Base-by-base conservation (phyloP, 2,329 filamentous ascomycete genomes). In the Boeremia lycopersici region DNA sequence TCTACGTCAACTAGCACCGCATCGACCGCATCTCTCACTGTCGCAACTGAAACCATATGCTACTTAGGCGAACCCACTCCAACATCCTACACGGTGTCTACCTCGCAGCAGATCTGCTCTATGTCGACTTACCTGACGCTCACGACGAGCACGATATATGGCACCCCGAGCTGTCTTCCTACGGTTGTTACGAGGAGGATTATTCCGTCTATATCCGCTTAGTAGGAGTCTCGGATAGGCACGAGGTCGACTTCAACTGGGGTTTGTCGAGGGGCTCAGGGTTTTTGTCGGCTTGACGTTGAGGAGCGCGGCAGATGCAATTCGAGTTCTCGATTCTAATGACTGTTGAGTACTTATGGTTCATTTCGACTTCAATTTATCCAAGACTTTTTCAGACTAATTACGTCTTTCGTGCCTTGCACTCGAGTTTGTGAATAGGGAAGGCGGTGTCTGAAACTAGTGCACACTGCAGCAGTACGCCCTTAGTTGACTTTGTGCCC, bases 91-190 rank as follows among this genome's bases (percentile, higher is more conserved):
- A 12, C 26, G n/a, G 30, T 17, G 2, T n/a, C 33, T 5, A 50
- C 39, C 7, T 7, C 39, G 12, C 13, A 36, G 17, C 28, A 29
- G n/a, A 17, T 50, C 25, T 50, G 48, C 12, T 31, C 48, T 2
- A 31, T 29, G 15, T 36, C 33, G 26, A 50, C 48, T 9, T 43
- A 38, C 26, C 12, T 38, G 11, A 50, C 48, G 3, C 4, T 50
- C 6, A 43, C 48, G 23, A 50, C 48, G n/a, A 44, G 31, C 33
- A 43, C 25, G 2, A 33, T 43, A 4, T 50, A 50, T 44, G 48
- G 48, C 3, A 19, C n/a, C 7, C 7, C 25, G 2, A 50, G 48
- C 19, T 50, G 48, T 23, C 10, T 50, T 9, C 39, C 39, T 25
- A 44, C 39, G 25, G 26, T 28, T 17, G 48, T 50, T 10, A 50